phyloP scores from a whole-genome alignment of 129 eudicot genomes.

The Gnaphalium uliginosum region DNA sequence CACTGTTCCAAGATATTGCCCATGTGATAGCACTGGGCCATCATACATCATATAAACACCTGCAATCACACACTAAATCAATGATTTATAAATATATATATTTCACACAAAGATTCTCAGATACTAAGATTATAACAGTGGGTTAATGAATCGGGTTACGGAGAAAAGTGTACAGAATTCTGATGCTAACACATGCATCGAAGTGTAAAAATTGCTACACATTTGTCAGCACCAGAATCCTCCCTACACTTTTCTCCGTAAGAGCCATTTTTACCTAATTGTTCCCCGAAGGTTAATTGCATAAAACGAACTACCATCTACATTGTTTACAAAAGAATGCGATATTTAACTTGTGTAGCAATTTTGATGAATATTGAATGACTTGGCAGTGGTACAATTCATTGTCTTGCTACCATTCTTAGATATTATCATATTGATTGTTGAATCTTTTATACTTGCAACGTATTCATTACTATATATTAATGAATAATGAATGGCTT shows the following conservation, averaged over 20 bases:
- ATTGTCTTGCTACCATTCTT: background rate
- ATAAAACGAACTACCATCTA: background rate
- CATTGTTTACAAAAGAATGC: background rate
- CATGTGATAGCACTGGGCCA: conserved; percentile 83
- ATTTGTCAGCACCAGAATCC: background rate
- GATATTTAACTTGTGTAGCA: background rate
- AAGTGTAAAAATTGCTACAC: background rate
- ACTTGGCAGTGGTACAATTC: background rate
- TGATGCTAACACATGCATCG: background rate
- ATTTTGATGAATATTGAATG: too few relatives aligned
- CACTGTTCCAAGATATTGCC: conserved; percentile 96
- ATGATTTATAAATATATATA: conserved; percentile 9
- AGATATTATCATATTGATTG: too few relatives aligned
- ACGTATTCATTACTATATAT: too few relatives aligned
- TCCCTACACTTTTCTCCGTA: background rate
- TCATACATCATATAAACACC: conserved; percentile 88
- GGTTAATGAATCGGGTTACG: background rate
- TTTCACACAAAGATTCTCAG: background rate
- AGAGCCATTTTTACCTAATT: background rate
- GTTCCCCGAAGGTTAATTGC: background rate
- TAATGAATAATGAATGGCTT: background rate
- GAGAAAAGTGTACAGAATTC: background rate
- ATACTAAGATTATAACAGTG: background rate
- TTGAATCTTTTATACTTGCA: too few relatives aligned
- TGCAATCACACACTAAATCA: conserved; percentile 31